Conservation (phyloP, 2,329 filamentous ascomycete genomes). For the Pyrenophora teres region DNA sequence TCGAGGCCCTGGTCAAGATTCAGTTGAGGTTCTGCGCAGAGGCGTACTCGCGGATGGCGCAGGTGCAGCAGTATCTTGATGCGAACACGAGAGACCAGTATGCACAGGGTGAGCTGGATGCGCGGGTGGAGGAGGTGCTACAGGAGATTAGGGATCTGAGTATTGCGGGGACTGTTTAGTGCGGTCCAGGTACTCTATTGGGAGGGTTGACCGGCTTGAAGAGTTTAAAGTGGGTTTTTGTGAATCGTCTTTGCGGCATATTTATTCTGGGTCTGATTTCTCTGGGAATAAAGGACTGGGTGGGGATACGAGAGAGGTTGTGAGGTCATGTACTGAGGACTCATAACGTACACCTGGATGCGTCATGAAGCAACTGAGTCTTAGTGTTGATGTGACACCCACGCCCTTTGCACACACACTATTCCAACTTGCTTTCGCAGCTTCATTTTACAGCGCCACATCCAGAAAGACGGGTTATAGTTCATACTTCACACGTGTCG, state of each 20-base stretch:
- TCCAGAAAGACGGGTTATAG: too few relatives aligned
- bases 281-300: not conserved
- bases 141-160: constrained; percentile 97
- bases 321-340: too few relatives aligned
- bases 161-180: constrained; percentile 73
- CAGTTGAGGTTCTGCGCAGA: constrained; percentile 97
- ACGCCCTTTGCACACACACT: too few relatives aligned
- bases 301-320: too few relatives aligned
- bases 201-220: too few relatives aligned
- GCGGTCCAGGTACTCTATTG: not conserved
- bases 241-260: constrained; percentile 1
- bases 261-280: not conserved
- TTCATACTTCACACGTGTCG: too few relatives aligned
- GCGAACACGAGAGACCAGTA: constrained; percentile 96
- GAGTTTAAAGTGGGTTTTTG: too few relatives aligned
- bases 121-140: constrained; percentile 89
- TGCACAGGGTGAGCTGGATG: constrained; percentile 88
- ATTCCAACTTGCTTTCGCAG: too few relatives aligned
- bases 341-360: too few relatives aligned
- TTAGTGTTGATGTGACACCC: too few relatives aligned
- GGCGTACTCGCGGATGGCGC: constrained; percentile 96
- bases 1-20: constrained; percentile 98
- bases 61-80: constrained; percentile 98
- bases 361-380: too few relatives aligned
- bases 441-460: too few relatives aligned